Conservation (phyloP, 176 grass and related monocot species). For the Calamus simplicifolius region DNA sequence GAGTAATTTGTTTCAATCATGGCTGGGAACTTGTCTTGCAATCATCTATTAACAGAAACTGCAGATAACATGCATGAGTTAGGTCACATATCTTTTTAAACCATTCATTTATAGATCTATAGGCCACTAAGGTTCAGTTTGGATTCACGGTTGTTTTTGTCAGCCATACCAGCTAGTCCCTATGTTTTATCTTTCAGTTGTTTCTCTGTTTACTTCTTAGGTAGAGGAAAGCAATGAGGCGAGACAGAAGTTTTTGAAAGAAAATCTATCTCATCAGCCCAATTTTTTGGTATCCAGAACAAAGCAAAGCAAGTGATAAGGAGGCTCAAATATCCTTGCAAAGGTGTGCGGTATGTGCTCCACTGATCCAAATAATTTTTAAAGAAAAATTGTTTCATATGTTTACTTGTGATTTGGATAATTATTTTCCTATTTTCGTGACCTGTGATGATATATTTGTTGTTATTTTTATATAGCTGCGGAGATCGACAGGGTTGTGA, state of each 20-base stretch:
- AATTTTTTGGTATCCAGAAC: slow-evolving; percentile 67
- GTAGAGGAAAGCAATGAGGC: slow-evolving; percentile 74
- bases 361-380: neutral
- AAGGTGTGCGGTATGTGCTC: slow-evolving; percentile 67
- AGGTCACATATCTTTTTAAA: too few relatives aligned
- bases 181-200: neutral
- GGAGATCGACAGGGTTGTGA: too few relatives aligned
- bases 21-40: too few relatives aligned
- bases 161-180: neutral
- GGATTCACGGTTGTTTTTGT: neutral
- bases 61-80: too few relatives aligned
- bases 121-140: too few relatives aligned
- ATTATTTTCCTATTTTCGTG: neutral
- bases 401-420: too few relatives aligned
- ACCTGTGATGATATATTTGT: too few relatives aligned
- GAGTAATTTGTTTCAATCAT: too few relatives aligned
- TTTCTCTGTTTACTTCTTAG: slow-evolving; percentile 32
- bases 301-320: slow-evolving; percentile 35
- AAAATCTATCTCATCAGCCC: slow-evolving; percentile 89
- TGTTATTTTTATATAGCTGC: too few relatives aligned
- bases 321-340: slow-evolving; percentile 75
- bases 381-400: too few relatives aligned
- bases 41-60: too few relatives aligned
- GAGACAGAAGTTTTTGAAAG: slow-evolving; percentile 89
- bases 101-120: too few relatives aligned